phyloP scores from a whole-genome alignment of 345 rosid species.

The Stellera chamaejasme region DNA sequence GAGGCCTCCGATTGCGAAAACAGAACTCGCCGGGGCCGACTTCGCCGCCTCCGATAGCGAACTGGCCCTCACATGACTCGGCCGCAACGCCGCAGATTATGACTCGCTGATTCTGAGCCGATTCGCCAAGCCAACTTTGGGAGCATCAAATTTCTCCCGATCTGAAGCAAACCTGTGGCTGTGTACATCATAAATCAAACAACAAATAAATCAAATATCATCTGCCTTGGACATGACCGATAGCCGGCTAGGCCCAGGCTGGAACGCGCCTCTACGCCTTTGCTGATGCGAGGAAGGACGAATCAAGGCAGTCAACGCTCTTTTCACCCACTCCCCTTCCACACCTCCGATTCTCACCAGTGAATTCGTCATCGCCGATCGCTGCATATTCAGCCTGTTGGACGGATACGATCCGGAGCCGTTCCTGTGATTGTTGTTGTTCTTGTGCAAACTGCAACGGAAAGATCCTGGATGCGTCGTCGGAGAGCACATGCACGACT shows the following conservation, averaged over 20 bases:
- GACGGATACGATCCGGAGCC: constrained; percentile 32
- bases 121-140: background rate
- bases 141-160: background rate
- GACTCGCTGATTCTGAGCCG: background rate
- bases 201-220: constrained; percentile 12
- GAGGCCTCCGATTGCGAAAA: constrained; percentile 8
- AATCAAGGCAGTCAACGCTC: constrained; percentile 80
- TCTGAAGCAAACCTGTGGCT: constrained; percentile 12
- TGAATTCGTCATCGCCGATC: constrained; percentile 91
- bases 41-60: constrained; percentile 2
- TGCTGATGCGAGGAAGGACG: constrained; percentile 87
- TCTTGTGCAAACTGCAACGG: constrained; percentile 68
- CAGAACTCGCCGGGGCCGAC: constrained; percentile 20
- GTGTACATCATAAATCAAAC: constrained; percentile 25
- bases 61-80: background rate
- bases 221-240: constrained; percentile 59
- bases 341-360: constrained; percentile 91
- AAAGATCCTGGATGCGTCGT: constrained; percentile 84
- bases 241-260: constrained; percentile 64
- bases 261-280: constrained; percentile 49
- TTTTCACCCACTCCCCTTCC: constrained; percentile 83
- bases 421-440: constrained; percentile 20
- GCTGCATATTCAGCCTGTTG: constrained; percentile 57
- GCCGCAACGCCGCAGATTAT: background rate
- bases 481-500: constrained; percentile 85